Evolutionary conservation across 176 grass and related monocot species (phyloP), one percentile per base, ranked within the genome.

Genomic region (Secale cereale): DNA sequence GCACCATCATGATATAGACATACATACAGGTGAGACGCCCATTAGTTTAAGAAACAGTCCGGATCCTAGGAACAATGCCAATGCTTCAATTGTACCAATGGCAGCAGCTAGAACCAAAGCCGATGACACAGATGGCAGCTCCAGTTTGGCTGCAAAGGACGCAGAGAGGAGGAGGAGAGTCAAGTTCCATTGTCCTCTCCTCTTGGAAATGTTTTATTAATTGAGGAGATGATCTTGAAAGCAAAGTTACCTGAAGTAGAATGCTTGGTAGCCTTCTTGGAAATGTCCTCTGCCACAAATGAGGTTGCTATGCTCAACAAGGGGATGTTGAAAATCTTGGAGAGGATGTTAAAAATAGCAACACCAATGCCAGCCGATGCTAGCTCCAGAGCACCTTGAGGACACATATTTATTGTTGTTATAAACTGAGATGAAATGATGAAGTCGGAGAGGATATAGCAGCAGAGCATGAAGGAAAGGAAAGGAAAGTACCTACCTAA

Each of bases 251-350:
- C 89, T 75, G 84, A 90, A 75, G 32, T 83, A 61, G 84, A 79
- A 90, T 74, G 57, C 43, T 74, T 87, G 37, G 12, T 59, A 79
- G 67, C 80, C 76, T 46, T 86, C 67, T 74, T 90, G 25, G 89
- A 83, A 68, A 90, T 87, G 64, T 95, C 96, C 78, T 98, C 93
- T 0, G 96, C 96, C 43, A 98, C 93, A 87, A 92, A 98, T 54
- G 96, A 98, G 60, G 96, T 98, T 61, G 96, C 89, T 39, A 95
- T 89, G 70, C 96, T 98, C 25, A 98, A 83, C 66, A 98, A 69
- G 26, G 96, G 96, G 75, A 93, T 95, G 31, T 95, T 98, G 71
- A 92, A 93, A 87, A 98, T 89, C 89, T 91, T 98, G 23, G 96
- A 98, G 19, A 91, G 64, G 35, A 95, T 92, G 78, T 98, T 98